Evolutionary conservation across 805 yeast genomes (phyloP), one percentile per base, ranked within the genome.

Genomic region (Isabelozyma rhagii): DNA sequence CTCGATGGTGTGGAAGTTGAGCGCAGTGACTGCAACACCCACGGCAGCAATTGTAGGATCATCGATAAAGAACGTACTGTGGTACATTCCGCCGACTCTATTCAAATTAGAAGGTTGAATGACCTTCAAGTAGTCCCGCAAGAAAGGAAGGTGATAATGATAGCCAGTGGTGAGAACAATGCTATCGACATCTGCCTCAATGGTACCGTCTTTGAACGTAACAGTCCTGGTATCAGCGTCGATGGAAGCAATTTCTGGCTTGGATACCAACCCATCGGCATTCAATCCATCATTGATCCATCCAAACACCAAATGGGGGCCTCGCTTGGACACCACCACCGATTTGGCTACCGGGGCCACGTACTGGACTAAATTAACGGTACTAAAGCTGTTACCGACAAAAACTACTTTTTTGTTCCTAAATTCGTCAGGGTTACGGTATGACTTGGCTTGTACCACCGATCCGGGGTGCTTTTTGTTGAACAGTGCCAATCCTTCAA

Each of bases 401-500:
- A 77, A 59, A 47, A 79, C 51, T 1, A 78, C 74, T 44, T 74
- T 71, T 44, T 70, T 63, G 48, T 62, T 71, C n/a, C 46, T 52
- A 51, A 72, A 85, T 11, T 69, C 72, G 1, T 69, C 71, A 0
- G 83, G 76, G 15, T 63, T 63, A 49, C 83, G 75, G 59, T 74
- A 87, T 38, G 74, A 65, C 52, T 82, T 82, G 7, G 91, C 77
- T 63, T 87, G 93, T 2, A 69, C 54, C 1, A 86, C 64, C 1
- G 78, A 68, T 2, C 66, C 74, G 0, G 87, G 86, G 53, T 62
- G 67, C 43, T 62, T 56, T 9, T 55, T 55, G 44, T 65, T 62
- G 77, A 80, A 83, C 47, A 74, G 76, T 10, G 67, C 62, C 25
- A 87, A 59, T 0, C 91, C 91, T 1, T 65, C 61, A 42, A 78